These are phyloP conservation scores for Boletus subluridellus DNA, from an alignment of 1,284 basidiomycete genomes.

Conservation along the genomic window DNA sequence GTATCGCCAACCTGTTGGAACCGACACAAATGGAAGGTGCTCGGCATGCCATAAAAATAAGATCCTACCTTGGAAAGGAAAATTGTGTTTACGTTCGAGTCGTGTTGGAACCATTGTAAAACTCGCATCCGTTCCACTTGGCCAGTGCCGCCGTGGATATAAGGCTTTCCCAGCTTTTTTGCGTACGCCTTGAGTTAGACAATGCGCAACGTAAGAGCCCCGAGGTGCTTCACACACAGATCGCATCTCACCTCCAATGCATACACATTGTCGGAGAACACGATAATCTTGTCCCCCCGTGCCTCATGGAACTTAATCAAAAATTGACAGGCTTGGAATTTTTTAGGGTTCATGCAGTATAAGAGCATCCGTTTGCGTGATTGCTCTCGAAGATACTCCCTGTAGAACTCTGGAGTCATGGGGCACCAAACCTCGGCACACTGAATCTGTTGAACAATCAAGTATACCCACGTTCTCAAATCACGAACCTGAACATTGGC, in stretches of 20 bases:
- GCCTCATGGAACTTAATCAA: conserved; percentile 98
- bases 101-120: conserved; percentile 93
- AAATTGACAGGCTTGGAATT: conserved; percentile 99
- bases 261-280: conserved; percentile 98
- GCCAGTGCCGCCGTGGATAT: conserved; percentile 95
- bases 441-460: conserved; percentile 38
- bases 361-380: conserved; percentile 93
- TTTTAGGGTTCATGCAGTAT: conserved; percentile 99
- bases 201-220: not conserved
- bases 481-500: conserved; percentile 90
- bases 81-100: conserved; percentile 95
- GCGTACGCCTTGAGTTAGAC: conserved; percentile 77
- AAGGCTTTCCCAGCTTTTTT: conserved; percentile 89
- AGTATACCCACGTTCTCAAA: not conserved
- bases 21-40: conserved; percentile 15
- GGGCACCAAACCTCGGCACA: conserved; percentile 99
- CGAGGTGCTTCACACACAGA: not conserved
- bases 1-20: conserved; percentile 88
- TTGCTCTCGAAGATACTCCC: conserved; percentile 92
- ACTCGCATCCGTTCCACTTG: conserved; percentile 96
- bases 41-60: conserved; percentile 7
- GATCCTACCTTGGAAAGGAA: conserved; percentile 87
- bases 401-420: conserved; percentile 99
- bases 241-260: conserved; percentile 78
- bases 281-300: conserved; percentile 98